Conservation (phyloP, 352 stramenopile genomes). For the Phytopythium boreale region DNA sequence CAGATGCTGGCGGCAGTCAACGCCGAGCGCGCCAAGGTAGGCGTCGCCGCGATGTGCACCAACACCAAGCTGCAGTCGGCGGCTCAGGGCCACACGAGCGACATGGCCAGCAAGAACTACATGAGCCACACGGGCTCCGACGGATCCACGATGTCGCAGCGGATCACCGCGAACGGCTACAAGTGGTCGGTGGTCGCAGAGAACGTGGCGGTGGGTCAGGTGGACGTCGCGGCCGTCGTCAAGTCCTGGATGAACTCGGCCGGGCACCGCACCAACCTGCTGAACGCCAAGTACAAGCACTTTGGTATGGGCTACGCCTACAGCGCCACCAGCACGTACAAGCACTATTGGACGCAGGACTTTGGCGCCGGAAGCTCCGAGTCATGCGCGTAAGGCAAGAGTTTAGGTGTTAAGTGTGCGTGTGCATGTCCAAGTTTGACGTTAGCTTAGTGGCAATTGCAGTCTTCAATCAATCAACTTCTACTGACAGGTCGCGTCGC, state of each 20-base stretch:
- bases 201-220: conserved; percentile 53
- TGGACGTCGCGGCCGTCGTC: conserved; percentile 33
- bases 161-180: conserved; percentile 34
- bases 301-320: conserved; percentile 41
- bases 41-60: conserved; percentile 32
- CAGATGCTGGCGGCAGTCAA: conserved; percentile 50
- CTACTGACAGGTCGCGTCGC: no score
- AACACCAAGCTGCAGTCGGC: conserved; percentile 35
- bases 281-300: conserved; percentile 24
- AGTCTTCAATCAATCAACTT: no score
- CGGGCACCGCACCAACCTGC: conserved; percentile 39
- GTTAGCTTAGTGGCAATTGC: no score
- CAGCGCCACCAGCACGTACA: conserved; percentile 31
- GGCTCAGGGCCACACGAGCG: conserved; percentile 25
- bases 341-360: conserved; percentile 64
- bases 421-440: background rate
- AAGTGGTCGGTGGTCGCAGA: conserved; percentile 34
- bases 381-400: conserved; percentile 7
- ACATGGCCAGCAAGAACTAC: conserved; percentile 44
- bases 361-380: conserved; percentile 32
- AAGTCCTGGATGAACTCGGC: conserved; percentile 52
- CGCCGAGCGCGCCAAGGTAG: conserved; percentile 29
- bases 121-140: conserved; percentile 43
- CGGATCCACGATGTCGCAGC: conserved; percentile 35
- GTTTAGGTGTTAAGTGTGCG: background rate